A percentile compares a stretch with the other conserved stretches of the same genome.
These are phyloP conservation scores for Tripidium arundinaceum DNA, from an alignment of 202 grass and related monocot species.

Conservation along the genomic window DNA sequence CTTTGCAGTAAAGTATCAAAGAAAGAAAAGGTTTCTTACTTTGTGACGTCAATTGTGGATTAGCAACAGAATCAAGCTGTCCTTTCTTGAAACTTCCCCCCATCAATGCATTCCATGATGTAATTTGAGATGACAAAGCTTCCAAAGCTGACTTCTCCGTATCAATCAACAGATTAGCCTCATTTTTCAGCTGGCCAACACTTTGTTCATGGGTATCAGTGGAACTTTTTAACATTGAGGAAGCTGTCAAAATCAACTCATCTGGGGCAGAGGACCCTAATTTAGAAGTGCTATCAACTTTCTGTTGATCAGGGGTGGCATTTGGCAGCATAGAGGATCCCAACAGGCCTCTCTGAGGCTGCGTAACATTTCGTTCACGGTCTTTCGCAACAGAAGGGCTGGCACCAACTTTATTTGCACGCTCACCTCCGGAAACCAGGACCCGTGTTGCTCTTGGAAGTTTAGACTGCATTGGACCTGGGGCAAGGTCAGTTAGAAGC, in stretches of 20 bases:
- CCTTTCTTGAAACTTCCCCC: constrained; percentile 45
- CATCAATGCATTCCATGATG: constrained; percentile 28
- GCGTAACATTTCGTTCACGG: constrained; percentile 18
- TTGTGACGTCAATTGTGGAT: constrained; percentile 40
- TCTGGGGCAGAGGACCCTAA: constrained; percentile 28
- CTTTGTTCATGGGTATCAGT: constrained; percentile 27
- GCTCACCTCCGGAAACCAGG: constrained; percentile 47
- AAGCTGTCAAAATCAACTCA: constrained; percentile 31
- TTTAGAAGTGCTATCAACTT: constrained; percentile 1
- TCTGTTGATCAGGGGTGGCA: constrained; percentile 31
- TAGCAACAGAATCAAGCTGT: constrained; percentile 12
- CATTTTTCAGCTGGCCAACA: constrained; percentile 33
- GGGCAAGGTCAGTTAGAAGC: constrained; percentile 25
- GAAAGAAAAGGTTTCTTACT: constrained; percentile 51
- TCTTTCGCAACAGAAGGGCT: constrained; percentile 34
- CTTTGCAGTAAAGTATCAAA: constrained; percentile 5
- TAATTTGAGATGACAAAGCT: constrained; percentile 41
- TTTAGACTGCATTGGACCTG: constrained; percentile 61
- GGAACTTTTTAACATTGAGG: constrained; percentile 32
- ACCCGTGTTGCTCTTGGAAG: constrained; percentile 56
- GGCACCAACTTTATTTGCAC: constrained; percentile 24
- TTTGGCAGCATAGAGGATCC: constrained; percentile 32
- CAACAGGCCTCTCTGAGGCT: constrained; percentile 23
- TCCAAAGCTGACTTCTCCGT: constrained; percentile 36
- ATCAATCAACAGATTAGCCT: constrained; percentile 38